phyloP scores from a whole-genome alignment of 2,329 filamentous ascomycete species.

The Ophiostoma populinum region DNA sequence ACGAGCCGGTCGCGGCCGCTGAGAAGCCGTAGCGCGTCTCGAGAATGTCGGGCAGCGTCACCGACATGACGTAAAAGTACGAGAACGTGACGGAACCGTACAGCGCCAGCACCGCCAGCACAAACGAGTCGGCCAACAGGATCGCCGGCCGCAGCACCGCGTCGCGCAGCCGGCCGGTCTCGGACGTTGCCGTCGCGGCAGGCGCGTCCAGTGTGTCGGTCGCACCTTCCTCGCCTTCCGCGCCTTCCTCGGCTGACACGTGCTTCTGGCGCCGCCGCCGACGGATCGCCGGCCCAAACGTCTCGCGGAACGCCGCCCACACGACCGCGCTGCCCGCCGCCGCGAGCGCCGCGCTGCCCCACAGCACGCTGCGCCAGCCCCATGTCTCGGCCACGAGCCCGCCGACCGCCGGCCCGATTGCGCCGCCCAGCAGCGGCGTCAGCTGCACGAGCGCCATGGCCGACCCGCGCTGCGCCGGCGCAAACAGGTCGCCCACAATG shows the following conservation, averaged over 20 bases:
- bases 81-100: conserved; percentile 31
- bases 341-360: conserved; percentile 14
- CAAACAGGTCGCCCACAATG: conserved; percentile 47
- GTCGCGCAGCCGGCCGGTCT: conserved; percentile 25
- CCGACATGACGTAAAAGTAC: conserved; percentile 35
- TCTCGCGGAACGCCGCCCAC: conserved; percentile 17
- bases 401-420: conserved; percentile 17
- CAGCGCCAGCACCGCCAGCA: conserved; percentile 25
- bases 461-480: conserved; percentile 32
- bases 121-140: conserved; percentile 27
- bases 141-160: conserved; percentile 30
- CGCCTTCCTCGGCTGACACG: conserved; percentile 13
- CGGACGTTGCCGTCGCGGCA: conserved; percentile 9
- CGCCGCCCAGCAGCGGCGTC: conserved; percentile 18
- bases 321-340: conserved; percentile 12
- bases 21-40: conserved; percentile 29
- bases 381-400: conserved; percentile 17
- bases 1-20: conserved; percentile 31
- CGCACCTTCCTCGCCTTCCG: neutral
- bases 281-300: conserved; percentile 22
- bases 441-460: conserved; percentile 25
- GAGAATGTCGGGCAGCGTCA: conserved; percentile 34
- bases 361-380: conserved; percentile 20
- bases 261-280: conserved; percentile 1
- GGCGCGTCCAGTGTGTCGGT: neutral